A percentile compares a stretch with the other conserved stretches of the same genome.
Evolutionary conservation across 1,139 yeast species (phyloP).

Genomic region (Hanseniaspora gamundiae): DNA sequence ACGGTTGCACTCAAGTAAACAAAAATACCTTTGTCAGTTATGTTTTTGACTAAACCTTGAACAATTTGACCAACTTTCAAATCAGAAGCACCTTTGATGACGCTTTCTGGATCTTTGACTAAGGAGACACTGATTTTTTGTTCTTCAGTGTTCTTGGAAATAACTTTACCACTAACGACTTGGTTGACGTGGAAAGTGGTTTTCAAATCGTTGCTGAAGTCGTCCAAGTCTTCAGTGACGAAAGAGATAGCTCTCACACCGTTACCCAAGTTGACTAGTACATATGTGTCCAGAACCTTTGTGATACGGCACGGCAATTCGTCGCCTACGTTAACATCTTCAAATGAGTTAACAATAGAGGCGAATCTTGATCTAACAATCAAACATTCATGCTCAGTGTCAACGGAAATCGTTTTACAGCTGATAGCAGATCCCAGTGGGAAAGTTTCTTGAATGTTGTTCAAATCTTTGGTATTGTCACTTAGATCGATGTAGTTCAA

Average conservation of each 20-base stretch:
- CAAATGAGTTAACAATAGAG: constrained; percentile 28
- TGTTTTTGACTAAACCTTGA: constrained; percentile 66
- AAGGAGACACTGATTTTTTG: constrained; percentile 55
- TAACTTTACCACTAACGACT: constrained; percentile 49
- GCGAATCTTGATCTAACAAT: constrained; percentile 40
- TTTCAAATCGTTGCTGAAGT: constrained; percentile 45
- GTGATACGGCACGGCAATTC: constrained; percentile 54
- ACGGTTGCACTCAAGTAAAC: constrained; percentile 63
- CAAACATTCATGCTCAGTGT: constrained; percentile 39
- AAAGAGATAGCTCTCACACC: constrained; percentile 50
- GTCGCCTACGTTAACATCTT: constrained; percentile 47
- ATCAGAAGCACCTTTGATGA: constrained; percentile 40
- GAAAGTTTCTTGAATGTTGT: constrained; percentile 40
- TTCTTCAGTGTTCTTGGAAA: constrained; percentile 34
- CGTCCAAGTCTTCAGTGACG: constrained; percentile 69
- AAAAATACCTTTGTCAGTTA: constrained; percentile 69
- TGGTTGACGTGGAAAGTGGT: constrained; percentile 40
- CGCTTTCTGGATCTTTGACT: constrained; percentile 41
- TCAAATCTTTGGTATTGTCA: constrained; percentile 39
- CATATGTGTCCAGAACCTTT: constrained; percentile 48
- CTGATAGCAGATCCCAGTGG: constrained; percentile 64
- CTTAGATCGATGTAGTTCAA: constrained; percentile 32
- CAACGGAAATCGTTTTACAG: constrained; percentile 44
- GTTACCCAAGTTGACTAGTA: constrained; percentile 56
- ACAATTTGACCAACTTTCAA: constrained; percentile 59